Percentiles rank a stretch among this genome's conserved stretches.
These are phyloP conservation scores for Erucastrum elatum DNA, from an alignment of 345 rosid species.

Conservation along the genomic window DNA sequence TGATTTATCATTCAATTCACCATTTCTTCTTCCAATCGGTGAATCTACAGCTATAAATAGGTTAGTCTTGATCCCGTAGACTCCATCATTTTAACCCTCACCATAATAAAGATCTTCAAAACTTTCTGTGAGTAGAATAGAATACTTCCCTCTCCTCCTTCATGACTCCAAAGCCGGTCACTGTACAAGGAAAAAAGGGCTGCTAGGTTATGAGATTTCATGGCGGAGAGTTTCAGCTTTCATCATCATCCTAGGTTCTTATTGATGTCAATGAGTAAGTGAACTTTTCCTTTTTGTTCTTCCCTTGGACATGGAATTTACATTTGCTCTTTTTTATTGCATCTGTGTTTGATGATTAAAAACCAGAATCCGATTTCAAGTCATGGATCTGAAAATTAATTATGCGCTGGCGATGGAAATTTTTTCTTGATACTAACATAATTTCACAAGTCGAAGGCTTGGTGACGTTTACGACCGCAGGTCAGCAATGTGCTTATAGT, in stretches of 20 bases:
- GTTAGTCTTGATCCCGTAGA: neutral
- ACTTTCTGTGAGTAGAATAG: no score
- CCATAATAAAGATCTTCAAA: no score
- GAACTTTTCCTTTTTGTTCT: neutral
- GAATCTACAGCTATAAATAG: neutral
- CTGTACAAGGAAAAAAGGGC: neutral
- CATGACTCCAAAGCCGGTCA: no score
- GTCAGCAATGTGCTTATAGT: neutral
- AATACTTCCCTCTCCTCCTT: no score
- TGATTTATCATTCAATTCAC: no score
- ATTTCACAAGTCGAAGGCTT: neutral
- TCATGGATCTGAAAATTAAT: neutral
- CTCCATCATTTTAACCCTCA: neutral
- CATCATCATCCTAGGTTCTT: neutral
- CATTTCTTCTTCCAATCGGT: no score
- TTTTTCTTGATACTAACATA: neutral
- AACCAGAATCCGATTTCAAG: neutral
- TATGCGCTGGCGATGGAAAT: neutral
- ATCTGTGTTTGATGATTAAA: neutral
- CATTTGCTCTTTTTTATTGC: neutral
- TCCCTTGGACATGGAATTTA: neutral
- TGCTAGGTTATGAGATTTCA: neutral
- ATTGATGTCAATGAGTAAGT: neutral
- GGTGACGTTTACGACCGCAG: neutral
- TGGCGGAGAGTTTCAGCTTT: neutral